Percentiles rank a stretch among this genome's conserved stretches.
phyloP scores from a whole-genome alignment of 2,329 filamentous ascomycete species.

The Zopfia rhizophila region DNA sequence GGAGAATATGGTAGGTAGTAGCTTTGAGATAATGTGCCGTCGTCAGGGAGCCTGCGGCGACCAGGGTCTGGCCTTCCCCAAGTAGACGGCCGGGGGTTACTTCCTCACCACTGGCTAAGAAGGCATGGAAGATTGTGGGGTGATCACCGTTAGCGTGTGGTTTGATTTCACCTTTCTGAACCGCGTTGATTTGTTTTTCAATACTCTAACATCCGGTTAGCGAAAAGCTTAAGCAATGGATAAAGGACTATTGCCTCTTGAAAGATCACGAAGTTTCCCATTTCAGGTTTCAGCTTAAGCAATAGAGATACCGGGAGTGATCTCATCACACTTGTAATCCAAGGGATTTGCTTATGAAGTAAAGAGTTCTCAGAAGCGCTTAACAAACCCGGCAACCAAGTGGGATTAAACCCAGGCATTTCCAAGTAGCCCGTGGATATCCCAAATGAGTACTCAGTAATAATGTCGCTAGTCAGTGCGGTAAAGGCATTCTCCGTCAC shows the following conservation, averaged over 20 bases:
- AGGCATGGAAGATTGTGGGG: conserved; percentile 42
- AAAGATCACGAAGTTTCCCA: conserved; percentile 15
- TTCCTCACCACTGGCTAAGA: conserved; percentile 37
- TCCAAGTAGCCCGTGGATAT: conserved; percentile 3
- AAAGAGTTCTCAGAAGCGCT: conserved; percentile 8
- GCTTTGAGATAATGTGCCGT: conserved; percentile 19
- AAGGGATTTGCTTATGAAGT: conserved; percentile 16
- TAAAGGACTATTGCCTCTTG: conserved; percentile 4
- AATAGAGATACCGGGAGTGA: conserved; percentile 6
- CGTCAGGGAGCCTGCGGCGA: conserved; percentile 23
- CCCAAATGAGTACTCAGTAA: conserved; percentile 22
- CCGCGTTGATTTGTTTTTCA: neutral
- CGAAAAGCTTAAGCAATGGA: neutral
- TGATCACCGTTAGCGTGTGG: neutral
- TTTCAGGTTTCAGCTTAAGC: conserved; percentile 13
- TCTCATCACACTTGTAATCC: conserved; percentile 11
- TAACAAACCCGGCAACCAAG: conserved; percentile 11
- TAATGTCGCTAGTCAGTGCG: conserved; percentile 25
- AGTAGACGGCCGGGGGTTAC: conserved; percentile 14
- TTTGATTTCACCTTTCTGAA: neutral
- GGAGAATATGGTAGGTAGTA: conserved; percentile 33
- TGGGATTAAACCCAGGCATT: conserved; percentile 9
- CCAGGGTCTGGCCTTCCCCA: conserved; percentile 18
- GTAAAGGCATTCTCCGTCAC: conserved; percentile 11
- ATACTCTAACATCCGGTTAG: neutral